Conservation (phyloP, 768 basidiomycete species). For the Gymnopilus junonius region DNA sequence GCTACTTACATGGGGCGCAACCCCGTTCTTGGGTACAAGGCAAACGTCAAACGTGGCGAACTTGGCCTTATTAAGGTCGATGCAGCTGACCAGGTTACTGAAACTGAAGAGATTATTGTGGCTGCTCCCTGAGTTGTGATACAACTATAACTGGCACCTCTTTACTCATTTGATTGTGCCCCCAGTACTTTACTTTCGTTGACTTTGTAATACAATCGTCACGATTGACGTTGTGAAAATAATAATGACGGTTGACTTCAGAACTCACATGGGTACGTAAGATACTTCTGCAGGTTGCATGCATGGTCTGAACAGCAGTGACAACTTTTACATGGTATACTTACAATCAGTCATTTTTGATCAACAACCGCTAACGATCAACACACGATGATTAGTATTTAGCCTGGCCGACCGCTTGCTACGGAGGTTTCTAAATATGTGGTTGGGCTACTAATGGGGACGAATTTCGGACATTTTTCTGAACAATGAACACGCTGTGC, state of each 20-base stretch:
- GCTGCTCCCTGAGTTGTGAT: constrained; percentile 12
- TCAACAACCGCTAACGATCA: too few species aligned
- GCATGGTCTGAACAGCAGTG: too few species aligned
- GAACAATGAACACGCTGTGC: background rate
- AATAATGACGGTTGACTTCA: too few species aligned
- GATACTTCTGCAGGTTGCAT: too few species aligned
- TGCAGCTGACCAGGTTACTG: background rate
- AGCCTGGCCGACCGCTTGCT: too few species aligned
- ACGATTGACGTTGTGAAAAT: background rate
- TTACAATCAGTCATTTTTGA: too few species aligned
- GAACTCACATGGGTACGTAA: too few species aligned
- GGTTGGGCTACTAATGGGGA: background rate
- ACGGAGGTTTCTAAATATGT: background rate
- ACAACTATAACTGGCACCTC: background rate
- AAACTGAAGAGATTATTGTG: constrained; percentile 17
- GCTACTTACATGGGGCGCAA: constrained; percentile 22
- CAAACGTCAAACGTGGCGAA: constrained; percentile 22
- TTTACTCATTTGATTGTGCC: background rate
- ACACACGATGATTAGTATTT: too few species aligned
- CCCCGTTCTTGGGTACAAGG: constrained; percentile 25
- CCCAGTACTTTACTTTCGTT: constrained; percentile 1
- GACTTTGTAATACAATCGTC: background rate
- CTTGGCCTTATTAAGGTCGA: constrained; percentile 25
- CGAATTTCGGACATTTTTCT: background rate
- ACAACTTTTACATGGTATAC: too few species aligned